These are phyloP conservation scores for Septoria linicola DNA, from an alignment of 2,329 filamentous ascomycete species.

Conservation along the genomic window DNA sequence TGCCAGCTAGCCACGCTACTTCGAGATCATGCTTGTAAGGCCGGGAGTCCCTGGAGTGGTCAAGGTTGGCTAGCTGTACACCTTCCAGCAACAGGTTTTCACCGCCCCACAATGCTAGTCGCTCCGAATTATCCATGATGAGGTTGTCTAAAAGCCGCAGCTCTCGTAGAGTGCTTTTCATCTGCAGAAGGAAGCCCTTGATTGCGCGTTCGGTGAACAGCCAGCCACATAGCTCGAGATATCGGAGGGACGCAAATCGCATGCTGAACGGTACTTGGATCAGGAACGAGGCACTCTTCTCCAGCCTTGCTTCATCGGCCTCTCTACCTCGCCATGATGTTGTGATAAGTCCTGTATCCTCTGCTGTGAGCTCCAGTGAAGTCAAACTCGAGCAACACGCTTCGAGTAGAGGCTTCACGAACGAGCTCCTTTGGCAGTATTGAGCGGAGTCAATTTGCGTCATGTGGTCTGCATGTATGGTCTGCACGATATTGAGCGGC, in stretches of 20 bases:
- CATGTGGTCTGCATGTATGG: too few species aligned
- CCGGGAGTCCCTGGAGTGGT: neutral
- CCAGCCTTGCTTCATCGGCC: neutral
- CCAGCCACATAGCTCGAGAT: slow-evolving; percentile 1
- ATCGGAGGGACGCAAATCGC: neutral
- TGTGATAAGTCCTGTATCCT: neutral
- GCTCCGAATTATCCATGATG: neutral
- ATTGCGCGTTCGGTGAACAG: neutral
- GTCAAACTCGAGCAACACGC: neutral
- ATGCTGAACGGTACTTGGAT: neutral
- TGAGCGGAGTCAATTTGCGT: neutral
- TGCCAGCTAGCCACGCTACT: neutral
- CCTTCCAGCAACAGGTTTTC: neutral
- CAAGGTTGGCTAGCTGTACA: neutral
- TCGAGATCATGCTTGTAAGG: neutral
- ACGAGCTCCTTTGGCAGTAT: neutral
- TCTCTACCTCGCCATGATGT: neutral
- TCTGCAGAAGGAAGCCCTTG: neutral
- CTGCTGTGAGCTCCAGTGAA: neutral
- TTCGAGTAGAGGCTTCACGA: neutral
- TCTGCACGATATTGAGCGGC: neutral
- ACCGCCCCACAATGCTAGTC: neutral
- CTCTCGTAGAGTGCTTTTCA: neutral
- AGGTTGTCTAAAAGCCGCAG: neutral
- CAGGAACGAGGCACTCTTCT: neutral